Base-by-base conservation (phyloP, 1,284 basidiomycete genomes). In the Austroboletus rostrupii region DNA sequence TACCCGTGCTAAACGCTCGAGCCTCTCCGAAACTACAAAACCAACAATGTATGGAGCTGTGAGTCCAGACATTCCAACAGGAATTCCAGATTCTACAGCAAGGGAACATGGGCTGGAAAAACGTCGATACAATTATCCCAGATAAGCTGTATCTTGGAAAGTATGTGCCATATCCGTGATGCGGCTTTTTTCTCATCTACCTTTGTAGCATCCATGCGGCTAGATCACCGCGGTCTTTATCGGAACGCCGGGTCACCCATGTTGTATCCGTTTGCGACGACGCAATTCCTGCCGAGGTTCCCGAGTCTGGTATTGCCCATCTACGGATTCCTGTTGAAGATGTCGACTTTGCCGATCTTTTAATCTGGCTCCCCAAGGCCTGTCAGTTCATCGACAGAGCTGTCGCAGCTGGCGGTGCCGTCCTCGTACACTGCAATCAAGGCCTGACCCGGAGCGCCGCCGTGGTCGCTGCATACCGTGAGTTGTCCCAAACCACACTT, bases 371-470 rank as follows among this genome's bases (percentile, higher is more conserved):
- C 52, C 86, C 87, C n/a, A 67, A 72, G 35, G 84, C 88, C 19
- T 86, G 88, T 64, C 80, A 75, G 43, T 94, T 92, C 67, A 92
- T 95, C 59, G 80, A 91, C 59, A 69, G 81, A 39, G 89, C 90
- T 12, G 67, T 92, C 43, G 68, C 71, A 31, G 66, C 71, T 14
- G 83, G 83, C 39, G 90, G 91, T 6, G 78, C 81, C 42, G 80
- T 92, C 52, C 77, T 95, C 41, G 90, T 95, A 14, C 90, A 94
- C 65, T 91, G 90, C 62, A 78, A 85, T 26, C 85, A 90, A 58
- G 91, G 92, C 37, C 75, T 92, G 45, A 90, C 87, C 52, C 79
- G 92, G 54, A 87, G 86, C 59, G 87, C 92, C 4, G 79, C 89
- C 5, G 83, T 92, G 29, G 82, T 92, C 52, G 85, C 90, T 47